A percentile compares a stretch with the other conserved stretches of the same genome.
phyloP scores from a whole-genome alignment of 179 eudicot species.

The Dionaea muscipula region DNA sequence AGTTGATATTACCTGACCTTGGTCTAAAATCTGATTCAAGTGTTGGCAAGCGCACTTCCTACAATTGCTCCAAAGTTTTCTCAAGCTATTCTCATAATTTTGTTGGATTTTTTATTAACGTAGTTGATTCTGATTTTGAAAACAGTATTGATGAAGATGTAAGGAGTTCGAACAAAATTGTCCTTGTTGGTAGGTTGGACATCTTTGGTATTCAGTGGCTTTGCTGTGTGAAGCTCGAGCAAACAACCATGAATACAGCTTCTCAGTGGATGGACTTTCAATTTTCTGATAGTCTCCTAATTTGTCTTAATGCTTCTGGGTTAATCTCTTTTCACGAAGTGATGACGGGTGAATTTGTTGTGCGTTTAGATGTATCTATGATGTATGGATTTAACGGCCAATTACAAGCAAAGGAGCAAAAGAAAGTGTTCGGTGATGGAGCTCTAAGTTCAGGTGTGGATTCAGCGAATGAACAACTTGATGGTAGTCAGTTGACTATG shows the following conservation, averaged over 20 bases:
- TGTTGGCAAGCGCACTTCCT: slow-evolving; percentile 20
- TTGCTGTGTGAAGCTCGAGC: slow-evolving; percentile 48
- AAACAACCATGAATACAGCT: slow-evolving; percentile 21
- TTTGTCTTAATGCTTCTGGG: slow-evolving; percentile 66
- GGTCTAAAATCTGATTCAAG: slow-evolving; percentile 12
- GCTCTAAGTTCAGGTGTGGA: slow-evolving; percentile 13
- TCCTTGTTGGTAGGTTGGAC: slow-evolving; percentile 45
- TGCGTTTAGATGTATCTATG: slow-evolving; percentile 31
- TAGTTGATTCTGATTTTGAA: slow-evolving; percentile 15
- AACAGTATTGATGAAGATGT: slow-evolving; percentile 16
- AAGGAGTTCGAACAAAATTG: slow-evolving; percentile 18
- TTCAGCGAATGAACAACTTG: slow-evolving; percentile 13
- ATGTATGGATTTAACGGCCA: slow-evolving; percentile 30
- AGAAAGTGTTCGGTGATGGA: slow-evolving; percentile 13
- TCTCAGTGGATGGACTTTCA: slow-evolving; percentile 78
- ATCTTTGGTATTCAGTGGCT: slow-evolving; percentile 68
- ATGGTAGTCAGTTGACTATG: slow-evolving; percentile 10
- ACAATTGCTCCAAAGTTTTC: slow-evolving; percentile 56
- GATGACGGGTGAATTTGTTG: slow-evolving; percentile 51
- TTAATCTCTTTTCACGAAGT: slow-evolving; percentile 39
- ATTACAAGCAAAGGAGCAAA: slow-evolving; percentile 15
- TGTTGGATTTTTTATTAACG: slow-evolving; percentile 55
- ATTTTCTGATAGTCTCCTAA: slow-evolving; percentile 52
- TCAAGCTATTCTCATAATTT: slow-evolving; percentile 46
- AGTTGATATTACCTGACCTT: slow-evolving; percentile 10